Base-by-base conservation (phyloP, 108 stramenopile species). In the Bacterosira constricta region DNA sequence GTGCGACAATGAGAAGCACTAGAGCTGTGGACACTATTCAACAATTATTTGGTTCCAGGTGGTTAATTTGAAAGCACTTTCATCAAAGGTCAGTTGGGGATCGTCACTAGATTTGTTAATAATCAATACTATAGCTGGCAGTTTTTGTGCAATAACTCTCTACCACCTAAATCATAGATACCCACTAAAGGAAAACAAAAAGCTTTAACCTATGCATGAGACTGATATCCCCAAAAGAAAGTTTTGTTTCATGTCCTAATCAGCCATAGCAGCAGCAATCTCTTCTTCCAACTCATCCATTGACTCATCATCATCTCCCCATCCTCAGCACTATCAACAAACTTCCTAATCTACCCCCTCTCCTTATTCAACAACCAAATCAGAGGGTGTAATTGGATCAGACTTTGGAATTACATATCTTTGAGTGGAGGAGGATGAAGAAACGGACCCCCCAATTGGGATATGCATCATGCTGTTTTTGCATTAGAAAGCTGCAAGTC, bases 281-380 rank as follows among this genome's bases (percentile, higher is more conserved):
- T 95, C 94, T 13, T 91, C 94, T 58, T 95, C 94, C 42, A 95
- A 73, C 45, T 92, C 91, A 74, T 92, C 94, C 36, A 91, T 49
- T 35, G 60, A 45, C 31, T 62, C 81, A 69, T 73, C 81, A 42
- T n/a, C n/a, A n/a, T n/a, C n/a, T 77, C 61, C 23, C 20, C 79
- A 44, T 79, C 79, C 12, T 27, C 64, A 17, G 34, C 29, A 45
- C 71, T 37, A 12, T 26, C 68, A 15, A 75, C 56, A 58, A 73
- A 82, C n/a, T 30, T 66, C 81, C 58, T 74, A 79, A 58, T 64
- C 76, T 44, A 58, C 65, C 4, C 62, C 86, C n/a, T 68, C 79
- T 41, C 51, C 62, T 18, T 69, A 80, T 17, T 87, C 84, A 4
- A 82, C 62, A 31, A 85, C 31, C 41, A 66, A 86, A 34, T 81